These are phyloP conservation scores for Starmera pachycereana DNA, from an alignment of 805 yeast species.

Conservation along the genomic window DNA sequence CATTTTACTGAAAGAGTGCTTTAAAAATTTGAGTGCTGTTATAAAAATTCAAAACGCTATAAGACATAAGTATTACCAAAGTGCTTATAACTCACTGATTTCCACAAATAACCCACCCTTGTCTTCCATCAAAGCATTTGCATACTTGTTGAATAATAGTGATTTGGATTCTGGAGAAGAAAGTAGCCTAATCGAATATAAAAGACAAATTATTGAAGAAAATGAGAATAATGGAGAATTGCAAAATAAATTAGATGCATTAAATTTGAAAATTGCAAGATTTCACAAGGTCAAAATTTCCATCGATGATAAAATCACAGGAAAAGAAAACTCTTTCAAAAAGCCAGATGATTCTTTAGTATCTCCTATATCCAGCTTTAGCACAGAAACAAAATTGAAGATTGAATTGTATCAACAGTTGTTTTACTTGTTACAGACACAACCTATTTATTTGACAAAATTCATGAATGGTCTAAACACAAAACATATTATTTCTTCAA, in stretches of 20 bases:
- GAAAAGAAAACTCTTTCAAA: too few species aligned
- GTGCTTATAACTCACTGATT: constrained; percentile 65
- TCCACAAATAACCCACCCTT: constrained; percentile 69
- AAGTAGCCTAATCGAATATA: constrained; percentile 50
- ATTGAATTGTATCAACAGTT: constrained; percentile 66
- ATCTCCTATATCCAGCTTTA: constrained; percentile 7
- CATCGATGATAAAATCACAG: constrained; percentile 40
- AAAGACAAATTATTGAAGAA: constrained; percentile 59
- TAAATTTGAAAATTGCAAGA: constrained; percentile 69
- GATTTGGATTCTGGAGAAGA: constrained; percentile 72
- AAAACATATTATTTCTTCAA: constrained; percentile 15
- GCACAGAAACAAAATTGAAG: constrained; percentile 30
- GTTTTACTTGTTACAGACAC: constrained; percentile 77
- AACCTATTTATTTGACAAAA: constrained; percentile 58
- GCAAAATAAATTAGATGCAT: constrained; percentile 64
- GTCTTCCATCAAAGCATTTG: constrained; percentile 65
- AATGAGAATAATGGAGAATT: constrained; percentile 62
- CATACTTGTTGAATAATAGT: constrained; percentile 61
- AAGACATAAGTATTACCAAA: constrained; percentile 55
- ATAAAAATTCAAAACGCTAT: constrained; percentile 67
- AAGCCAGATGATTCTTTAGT: too few species aligned
- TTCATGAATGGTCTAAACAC: constrained; percentile 26
- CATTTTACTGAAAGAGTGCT: constrained; percentile 37
- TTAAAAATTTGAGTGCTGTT: constrained; percentile 43
- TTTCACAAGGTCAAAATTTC: constrained; percentile 73